Conservation (phyloP, 176 grass and related monocot genomes). For the Cymbopogon citratus region DNA sequence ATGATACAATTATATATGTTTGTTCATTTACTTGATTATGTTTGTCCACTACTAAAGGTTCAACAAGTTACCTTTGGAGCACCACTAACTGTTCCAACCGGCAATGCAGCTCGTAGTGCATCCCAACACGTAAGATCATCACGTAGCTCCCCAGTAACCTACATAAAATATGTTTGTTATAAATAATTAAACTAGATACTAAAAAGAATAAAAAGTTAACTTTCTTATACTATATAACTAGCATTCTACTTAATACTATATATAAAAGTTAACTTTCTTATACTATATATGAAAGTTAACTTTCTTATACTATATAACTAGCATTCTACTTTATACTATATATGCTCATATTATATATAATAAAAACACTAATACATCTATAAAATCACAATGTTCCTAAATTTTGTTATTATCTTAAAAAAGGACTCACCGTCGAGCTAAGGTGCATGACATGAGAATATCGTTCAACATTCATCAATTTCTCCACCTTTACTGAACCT, state of each 20-base stretch:
- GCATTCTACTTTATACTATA: no score
- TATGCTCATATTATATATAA: no score
- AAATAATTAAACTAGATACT: no score
- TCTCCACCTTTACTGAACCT: conserved; percentile 84
- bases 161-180: no score
- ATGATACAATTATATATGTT: neutral
- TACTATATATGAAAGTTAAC: no score
- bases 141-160: conserved; percentile 69
- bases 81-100: conserved; percentile 90
- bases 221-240: no score
- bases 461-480: conserved; percentile 84
- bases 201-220: no score
- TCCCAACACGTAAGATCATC: conserved; percentile 89
- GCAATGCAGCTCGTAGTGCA: conserved; percentile 72
- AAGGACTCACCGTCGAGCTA: conserved; percentile 74
- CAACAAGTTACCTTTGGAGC: conserved; percentile 73
- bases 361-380: no score
- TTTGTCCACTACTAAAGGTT: neutral
- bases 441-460: conserved; percentile 99
- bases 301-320: no score
- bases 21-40: neutral
- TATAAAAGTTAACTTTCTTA: no score
- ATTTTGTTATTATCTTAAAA: neutral
- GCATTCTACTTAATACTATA: no score
- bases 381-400: no score